A percentile compares a stretch with the other conserved stretches of the same genome.
phyloP scores from a whole-genome alignment of 495 filamentous ascomycete species.

The Monascus purpureus region DNA sequence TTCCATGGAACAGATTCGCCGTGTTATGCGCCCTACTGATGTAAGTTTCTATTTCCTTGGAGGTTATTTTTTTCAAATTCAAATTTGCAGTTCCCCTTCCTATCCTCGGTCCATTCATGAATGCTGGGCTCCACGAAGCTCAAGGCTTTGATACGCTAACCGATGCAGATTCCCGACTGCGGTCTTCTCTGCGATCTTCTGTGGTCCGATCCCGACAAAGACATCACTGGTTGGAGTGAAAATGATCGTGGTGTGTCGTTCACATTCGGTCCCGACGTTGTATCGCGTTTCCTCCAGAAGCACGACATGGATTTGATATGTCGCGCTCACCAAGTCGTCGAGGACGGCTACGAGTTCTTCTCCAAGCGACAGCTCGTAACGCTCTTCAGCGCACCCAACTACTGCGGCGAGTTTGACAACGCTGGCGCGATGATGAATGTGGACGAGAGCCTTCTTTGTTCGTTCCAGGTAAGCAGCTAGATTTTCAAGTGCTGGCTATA shows the following conservation, averaged over 20 bases:
- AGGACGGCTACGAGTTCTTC: constrained; percentile 99
- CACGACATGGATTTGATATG: constrained; percentile 99
- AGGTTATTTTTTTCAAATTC: too few species aligned
- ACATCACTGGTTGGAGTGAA: constrained; percentile 99
- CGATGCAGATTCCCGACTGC: constrained; percentile 83
- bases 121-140: constrained; percentile 23
- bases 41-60: constrained; percentile 41
- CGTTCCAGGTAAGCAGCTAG: constrained; percentile 68
- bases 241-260: constrained; percentile 98
- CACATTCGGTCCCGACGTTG: constrained; percentile 98
- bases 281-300: constrained; percentile 96
- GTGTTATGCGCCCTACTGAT: constrained; percentile 98
- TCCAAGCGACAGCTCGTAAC: constrained; percentile 96
- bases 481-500: constrained; percentile 5
- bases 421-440: constrained; percentile 99
- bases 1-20: constrained; percentile 99
- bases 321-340: constrained; percentile 96
- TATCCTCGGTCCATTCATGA: too few species aligned
- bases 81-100: constrained; percentile 3
- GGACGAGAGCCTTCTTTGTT: constrained; percentile 96
- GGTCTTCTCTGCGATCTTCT: constrained; percentile 93
- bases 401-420: constrained; percentile 99
- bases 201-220: constrained; percentile 98
- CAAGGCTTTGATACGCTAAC: constrained; percentile 37
- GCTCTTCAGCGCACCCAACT: constrained; percentile 96